A percentile compares a stretch with the other conserved stretches of the same genome.
These are phyloP conservation scores for Candida taoyuanica DNA, from an alignment of 805 yeast genomes.

Conservation along the genomic window DNA sequence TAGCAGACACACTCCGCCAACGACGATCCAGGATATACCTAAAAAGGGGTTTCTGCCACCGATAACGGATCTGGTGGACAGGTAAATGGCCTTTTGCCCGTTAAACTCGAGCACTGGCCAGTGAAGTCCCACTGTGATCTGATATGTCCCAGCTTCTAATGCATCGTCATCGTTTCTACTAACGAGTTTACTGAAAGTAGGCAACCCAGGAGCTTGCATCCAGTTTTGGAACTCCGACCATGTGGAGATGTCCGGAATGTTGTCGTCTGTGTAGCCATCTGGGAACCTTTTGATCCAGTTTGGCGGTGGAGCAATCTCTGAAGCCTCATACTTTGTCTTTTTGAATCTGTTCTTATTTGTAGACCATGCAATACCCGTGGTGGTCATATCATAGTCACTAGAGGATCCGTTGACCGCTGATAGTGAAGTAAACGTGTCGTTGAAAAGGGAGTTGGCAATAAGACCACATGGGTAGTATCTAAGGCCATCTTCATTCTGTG, in stretches of 20 bases:
- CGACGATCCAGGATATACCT: constrained; percentile 71
- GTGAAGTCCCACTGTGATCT: constrained; percentile 63
- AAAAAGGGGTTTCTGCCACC: constrained; percentile 75
- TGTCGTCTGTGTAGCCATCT: constrained; percentile 64
- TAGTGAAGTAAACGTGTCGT: constrained; percentile 63
- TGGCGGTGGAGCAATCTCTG: constrained; percentile 76
- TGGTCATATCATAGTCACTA: constrained; percentile 40
- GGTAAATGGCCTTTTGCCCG: constrained; percentile 62
- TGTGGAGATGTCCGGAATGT: constrained; percentile 60
- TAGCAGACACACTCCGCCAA: constrained; percentile 64
- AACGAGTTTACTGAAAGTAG: constrained; percentile 61
- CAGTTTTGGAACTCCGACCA: constrained; percentile 78
- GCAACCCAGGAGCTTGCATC: constrained; percentile 80
- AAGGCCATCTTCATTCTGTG: constrained; percentile 45
- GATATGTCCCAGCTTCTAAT: constrained; percentile 55
- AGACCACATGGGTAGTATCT: constrained; percentile 81
- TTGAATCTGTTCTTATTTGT: constrained; percentile 61
- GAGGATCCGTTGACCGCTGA: constrained; percentile 31
- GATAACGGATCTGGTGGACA: constrained; percentile 65
- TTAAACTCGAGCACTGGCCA: constrained; percentile 71
- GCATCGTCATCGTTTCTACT: constrained; percentile 56
- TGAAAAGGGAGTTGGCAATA: constrained; percentile 75
- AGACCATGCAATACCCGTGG: constrained; percentile 66
- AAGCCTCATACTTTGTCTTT: constrained; percentile 54
- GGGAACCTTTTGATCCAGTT: constrained; percentile 73